A percentile compares a stretch with the other conserved stretches of the same genome.
These are phyloP conservation scores for Wickerhamiella vanderwaltii DNA, from an alignment of 805 yeast species.

Conservation along the genomic window DNA sequence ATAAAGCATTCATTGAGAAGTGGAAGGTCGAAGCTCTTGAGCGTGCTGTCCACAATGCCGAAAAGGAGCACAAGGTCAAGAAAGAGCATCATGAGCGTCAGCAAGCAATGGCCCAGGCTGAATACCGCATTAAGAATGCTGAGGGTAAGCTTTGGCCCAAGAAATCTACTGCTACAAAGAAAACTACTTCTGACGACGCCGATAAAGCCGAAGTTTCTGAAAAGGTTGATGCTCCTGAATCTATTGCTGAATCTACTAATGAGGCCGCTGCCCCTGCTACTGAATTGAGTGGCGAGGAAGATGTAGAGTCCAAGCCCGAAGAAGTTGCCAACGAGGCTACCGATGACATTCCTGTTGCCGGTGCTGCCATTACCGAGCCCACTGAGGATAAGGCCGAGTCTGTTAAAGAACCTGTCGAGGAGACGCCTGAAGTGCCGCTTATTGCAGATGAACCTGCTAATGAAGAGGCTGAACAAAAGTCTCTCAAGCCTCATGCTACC, in stretches of 20 bases:
- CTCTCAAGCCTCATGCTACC: not conserved
- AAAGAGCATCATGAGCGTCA: slow-evolving; percentile 14
- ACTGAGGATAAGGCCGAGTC: not conserved
- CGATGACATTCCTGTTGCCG: slow-evolving; percentile 2
- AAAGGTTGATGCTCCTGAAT: not conserved
- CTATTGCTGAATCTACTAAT: not conserved
- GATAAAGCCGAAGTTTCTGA: not conserved
- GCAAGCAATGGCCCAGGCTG: slow-evolving; percentile 8
- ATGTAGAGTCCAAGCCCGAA: not conserved
- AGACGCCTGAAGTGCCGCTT: not conserved
- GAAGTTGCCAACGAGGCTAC: slow-evolving; percentile 3
- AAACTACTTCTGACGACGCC: not conserved
- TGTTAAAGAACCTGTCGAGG: slow-evolving; percentile 2
- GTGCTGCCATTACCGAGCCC: not conserved
- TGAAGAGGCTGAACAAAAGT: not conserved
- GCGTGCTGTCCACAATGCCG: slow-evolving; percentile 14
- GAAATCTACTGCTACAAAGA: not conserved
- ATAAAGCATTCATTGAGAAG: slow-evolving; percentile 17
- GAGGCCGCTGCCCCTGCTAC: not conserved
- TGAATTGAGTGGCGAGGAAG: not conserved
- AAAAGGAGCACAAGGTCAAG: slow-evolving; percentile 14
- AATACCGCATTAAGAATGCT: slow-evolving; percentile 6
- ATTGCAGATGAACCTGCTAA: not conserved
- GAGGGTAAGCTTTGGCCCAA: slow-evolving; percentile 11
- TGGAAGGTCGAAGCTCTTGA: slow-evolving; percentile 13